These are phyloP conservation scores for Saturnispora bothae DNA, from an alignment of 805 yeast genomes.

Conservation along the genomic window DNA sequence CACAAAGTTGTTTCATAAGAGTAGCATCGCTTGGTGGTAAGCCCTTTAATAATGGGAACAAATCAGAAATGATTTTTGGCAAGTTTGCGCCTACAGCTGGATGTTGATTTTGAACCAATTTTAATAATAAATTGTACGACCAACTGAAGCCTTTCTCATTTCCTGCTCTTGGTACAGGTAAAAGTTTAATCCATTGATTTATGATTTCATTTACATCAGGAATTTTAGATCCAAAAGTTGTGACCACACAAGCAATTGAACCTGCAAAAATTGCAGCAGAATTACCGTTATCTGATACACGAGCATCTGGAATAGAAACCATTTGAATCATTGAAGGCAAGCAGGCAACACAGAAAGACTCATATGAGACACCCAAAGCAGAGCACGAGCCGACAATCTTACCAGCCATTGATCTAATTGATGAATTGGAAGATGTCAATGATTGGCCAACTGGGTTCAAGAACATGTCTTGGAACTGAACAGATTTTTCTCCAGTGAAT, in stretches of 20 bases:
- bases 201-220: slow-evolving; percentile 56
- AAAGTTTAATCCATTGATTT: slow-evolving; percentile 66
- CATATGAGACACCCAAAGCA: slow-evolving; percentile 59
- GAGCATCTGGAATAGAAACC: slow-evolving; percentile 67
- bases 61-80: slow-evolving; percentile 54
- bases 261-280: slow-evolving; percentile 84
- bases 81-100: slow-evolving; percentile 42
- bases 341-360: slow-evolving; percentile 57
- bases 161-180: slow-evolving; percentile 82
- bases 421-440: slow-evolving; percentile 53
- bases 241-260: slow-evolving; percentile 76
- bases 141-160: slow-evolving; percentile 56
- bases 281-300: slow-evolving; percentile 69
- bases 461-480: slow-evolving; percentile 54
- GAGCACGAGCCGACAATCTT: slow-evolving; percentile 81
- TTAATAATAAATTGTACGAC: slow-evolving; percentile 65
- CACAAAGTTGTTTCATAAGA: slow-evolving; percentile 48
- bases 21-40: slow-evolving; percentile 53
- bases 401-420: slow-evolving; percentile 80
- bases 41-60: slow-evolving; percentile 65
- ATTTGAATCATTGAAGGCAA: slow-evolving; percentile 66
- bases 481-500: slow-evolving; percentile 61
- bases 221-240: slow-evolving; percentile 44
- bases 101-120: slow-evolving; percentile 59
- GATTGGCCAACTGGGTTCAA: slow-evolving; percentile 55